These are phyloP conservation scores for Fusarium sp. DNA, from an alignment of 2,329 filamentous ascomycete species.

Conservation along the genomic window DNA sequence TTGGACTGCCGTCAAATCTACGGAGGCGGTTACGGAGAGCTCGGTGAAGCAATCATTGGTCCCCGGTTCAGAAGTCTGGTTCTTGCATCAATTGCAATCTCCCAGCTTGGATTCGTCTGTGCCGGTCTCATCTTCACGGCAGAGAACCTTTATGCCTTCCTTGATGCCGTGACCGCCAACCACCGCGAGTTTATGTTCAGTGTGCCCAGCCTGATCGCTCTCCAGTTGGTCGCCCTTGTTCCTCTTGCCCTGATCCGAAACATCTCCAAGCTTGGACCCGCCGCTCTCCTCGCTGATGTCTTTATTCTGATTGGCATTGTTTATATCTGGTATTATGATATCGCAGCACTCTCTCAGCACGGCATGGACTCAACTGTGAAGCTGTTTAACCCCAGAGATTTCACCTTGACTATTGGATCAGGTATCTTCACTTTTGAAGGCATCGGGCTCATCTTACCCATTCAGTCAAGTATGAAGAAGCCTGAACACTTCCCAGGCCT, in stretches of 20 bases:
- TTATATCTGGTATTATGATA: slow-evolving; percentile 80
- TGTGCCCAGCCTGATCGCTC: slow-evolving; percentile 66
- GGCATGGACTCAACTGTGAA: slow-evolving; percentile 71
- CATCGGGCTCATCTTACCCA: slow-evolving; percentile 80
- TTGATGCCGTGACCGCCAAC: slow-evolving; percentile 68
- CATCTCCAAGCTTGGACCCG: slow-evolving; percentile 77
- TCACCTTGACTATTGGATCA: slow-evolving; percentile 76
- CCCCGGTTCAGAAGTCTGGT: slow-evolving; percentile 72
- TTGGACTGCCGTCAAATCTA: slow-evolving; percentile 72
- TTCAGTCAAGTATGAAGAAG: slow-evolving; percentile 79
- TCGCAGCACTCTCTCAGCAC: slow-evolving; percentile 63
- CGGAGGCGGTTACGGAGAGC: slow-evolving; percentile 79
- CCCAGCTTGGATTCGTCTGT: slow-evolving; percentile 82
- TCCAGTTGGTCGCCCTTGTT: slow-evolving; percentile 73
- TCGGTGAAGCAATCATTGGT: slow-evolving; percentile 74
- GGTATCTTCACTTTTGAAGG: slow-evolving; percentile 84
- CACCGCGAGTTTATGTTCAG: slow-evolving; percentile 63
- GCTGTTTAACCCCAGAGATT: slow-evolving; percentile 75
- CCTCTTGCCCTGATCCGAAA: slow-evolving; percentile 78
- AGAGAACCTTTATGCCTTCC: slow-evolving; percentile 76
- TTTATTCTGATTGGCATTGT: slow-evolving; percentile 77
- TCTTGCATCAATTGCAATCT: slow-evolving; percentile 75
- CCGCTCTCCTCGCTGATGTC: slow-evolving; percentile 75
- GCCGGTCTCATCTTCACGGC: slow-evolving; percentile 82
- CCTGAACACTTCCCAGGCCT: slow-evolving; percentile 74